These are phyloP conservation scores for Bryoerythrophyllum caledonicum DNA, from an alignment of 225 moss, liverwort and hornwort species.

Conservation along the genomic window DNA sequence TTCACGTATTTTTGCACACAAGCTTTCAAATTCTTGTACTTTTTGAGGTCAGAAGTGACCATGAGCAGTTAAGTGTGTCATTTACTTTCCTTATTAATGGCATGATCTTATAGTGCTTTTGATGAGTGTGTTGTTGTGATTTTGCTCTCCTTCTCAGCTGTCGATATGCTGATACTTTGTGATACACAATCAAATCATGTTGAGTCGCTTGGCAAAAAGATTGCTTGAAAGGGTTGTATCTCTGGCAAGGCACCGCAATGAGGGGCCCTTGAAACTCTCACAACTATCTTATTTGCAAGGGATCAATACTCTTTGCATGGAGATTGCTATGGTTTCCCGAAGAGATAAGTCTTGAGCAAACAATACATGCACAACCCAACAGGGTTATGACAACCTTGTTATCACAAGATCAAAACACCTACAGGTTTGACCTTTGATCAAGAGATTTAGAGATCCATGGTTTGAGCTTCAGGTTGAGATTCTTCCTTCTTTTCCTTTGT, in stretches of 20 bases:
- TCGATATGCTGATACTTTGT: slow-evolving; percentile 9
- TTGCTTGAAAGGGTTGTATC: slow-evolving; percentile 26
- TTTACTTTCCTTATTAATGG: not conserved
- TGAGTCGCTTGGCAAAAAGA: slow-evolving; percentile 31
- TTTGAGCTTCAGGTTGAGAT: not conserved
- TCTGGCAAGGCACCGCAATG: slow-evolving; percentile 29
- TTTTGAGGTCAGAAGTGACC: not conserved
- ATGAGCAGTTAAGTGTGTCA: slow-evolving; percentile 8
- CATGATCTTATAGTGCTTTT: not conserved
- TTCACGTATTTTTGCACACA: not conserved
- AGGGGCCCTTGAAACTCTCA: slow-evolving; percentile 14
- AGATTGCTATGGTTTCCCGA: slow-evolving; percentile 22
- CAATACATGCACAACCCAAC: slow-evolving; percentile 34
- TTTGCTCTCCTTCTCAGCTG: not conserved
- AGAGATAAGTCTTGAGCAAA: slow-evolving; percentile 14
- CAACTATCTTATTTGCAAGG: slow-evolving; percentile 19
- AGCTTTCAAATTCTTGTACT: not conserved
- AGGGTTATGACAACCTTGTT: slow-evolving; percentile 42
- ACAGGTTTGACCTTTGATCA: slow-evolving; percentile 37
- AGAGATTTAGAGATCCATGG: not conserved
- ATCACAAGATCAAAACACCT: slow-evolving; percentile 42
- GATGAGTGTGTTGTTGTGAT: not conserved
- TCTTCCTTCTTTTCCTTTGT: too few species aligned
- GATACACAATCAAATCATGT: slow-evolving; percentile 43
- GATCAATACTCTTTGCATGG: slow-evolving; percentile 18